Conservation (phyloP, 163 green algal species). For the Coccomyxa subellipsoidea region DNA sequence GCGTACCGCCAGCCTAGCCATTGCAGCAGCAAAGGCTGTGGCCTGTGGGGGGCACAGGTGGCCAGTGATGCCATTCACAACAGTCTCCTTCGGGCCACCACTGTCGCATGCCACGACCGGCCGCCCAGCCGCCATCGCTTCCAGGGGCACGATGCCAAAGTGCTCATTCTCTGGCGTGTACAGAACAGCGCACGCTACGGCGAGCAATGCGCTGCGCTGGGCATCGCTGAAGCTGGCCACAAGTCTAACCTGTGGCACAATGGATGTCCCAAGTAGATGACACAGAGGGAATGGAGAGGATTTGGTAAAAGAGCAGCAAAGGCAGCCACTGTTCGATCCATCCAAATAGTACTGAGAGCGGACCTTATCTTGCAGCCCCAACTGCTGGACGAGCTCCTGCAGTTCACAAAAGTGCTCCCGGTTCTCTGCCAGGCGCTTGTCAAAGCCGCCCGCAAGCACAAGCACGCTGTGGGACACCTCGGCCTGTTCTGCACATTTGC, state of each 20-base stretch:
- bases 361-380: constrained; percentile 54
- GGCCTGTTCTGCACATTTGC: background rate
- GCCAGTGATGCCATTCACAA: constrained; percentile 67
- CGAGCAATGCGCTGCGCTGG: constrained; percentile 56
- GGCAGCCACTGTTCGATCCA: background rate
- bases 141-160: constrained; percentile 97
- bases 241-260: constrained; percentile 48
- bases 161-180: constrained; percentile 95
- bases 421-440: constrained; percentile 85
- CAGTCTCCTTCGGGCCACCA: constrained; percentile 85
- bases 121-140: constrained; percentile 84
- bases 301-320: no score
- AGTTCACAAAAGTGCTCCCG: constrained; percentile 75
- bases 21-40: constrained; percentile 55
- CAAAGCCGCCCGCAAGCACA: constrained; percentile 78
- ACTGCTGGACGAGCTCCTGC: constrained; percentile 31
- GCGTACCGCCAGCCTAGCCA: constrained; percentile 26
- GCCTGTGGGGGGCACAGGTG: constrained; percentile 61
- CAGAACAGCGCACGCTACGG: constrained; percentile 61
- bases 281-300: no score
- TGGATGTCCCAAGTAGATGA: background rate
- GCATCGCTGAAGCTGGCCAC: constrained; percentile 77
- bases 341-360: background rate
- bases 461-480: constrained; percentile 24
- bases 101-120: constrained; percentile 88